phyloP scores from a whole-genome alignment of 1,139 yeast species.

The Pichia inconspicua region DNA sequence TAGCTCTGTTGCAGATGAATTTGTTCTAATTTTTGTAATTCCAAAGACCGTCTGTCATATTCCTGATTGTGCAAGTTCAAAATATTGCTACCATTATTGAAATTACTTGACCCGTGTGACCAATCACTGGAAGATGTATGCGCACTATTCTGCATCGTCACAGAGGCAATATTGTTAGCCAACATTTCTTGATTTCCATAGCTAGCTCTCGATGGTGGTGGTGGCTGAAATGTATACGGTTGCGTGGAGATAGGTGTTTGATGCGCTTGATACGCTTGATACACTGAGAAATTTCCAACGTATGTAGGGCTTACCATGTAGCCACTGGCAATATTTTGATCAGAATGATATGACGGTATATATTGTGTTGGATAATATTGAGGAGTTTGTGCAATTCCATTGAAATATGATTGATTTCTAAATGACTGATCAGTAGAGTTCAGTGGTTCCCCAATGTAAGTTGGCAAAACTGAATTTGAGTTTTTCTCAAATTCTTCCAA shows the following conservation, averaged over 20 bases:
- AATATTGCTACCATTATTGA: not conserved
- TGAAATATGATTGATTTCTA: no score
- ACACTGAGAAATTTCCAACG: no score
- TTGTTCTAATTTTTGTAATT: not conserved
- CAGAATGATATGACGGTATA: no score
- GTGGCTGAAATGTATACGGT: no score
- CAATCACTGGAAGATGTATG: not conserved
- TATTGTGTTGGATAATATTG: not conserved
- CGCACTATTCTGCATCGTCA: not conserved
- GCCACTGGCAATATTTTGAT: not conserved
- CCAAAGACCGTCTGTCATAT: not conserved
- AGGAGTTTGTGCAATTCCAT: not conserved
- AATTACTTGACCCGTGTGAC: not conserved
- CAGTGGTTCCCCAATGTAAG: not conserved
- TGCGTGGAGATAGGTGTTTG: no score
- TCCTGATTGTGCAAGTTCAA: not conserved
- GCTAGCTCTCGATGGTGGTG: no score
- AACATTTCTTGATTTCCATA: no score
- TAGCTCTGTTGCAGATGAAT: not conserved
- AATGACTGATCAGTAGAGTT: not conserved
- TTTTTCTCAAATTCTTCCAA: constrained; percentile 4
- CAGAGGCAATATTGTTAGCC: not conserved
- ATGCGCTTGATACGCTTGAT: no score
- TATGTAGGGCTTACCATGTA: no score
- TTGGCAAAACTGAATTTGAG: constrained; percentile 8